Evolutionary conservation across 768 basidiomycete genomes (phyloP), one percentile per base, ranked within the genome.

Genomic region (Mycena belliarum): DNA sequence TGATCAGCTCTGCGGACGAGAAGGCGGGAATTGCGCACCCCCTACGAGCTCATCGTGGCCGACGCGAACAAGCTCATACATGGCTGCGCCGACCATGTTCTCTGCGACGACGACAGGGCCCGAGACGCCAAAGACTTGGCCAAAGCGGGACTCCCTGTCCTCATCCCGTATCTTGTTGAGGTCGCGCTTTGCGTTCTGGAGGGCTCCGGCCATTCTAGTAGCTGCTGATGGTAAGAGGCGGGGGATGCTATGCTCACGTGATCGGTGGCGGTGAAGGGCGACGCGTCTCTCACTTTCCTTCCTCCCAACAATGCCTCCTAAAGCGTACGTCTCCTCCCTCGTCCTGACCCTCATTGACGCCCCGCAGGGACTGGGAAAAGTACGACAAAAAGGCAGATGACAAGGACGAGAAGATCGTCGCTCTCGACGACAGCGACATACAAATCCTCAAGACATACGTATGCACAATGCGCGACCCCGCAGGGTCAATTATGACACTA

Each of bases 371-470:
- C 74, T 98, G 96, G 96, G 96, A 99, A 76, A 98, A 98, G 76
- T 98, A 86, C 72, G 87, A 91, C 69, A 94, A 95, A 82, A 91
- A 85, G 75, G 76, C 70, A 25, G 93, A 95, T 72, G 86, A 85
- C 69, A 95, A 98, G 75, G 81, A 88, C 26, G 93, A 94, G 76
- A 97, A 97, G 79, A 96, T 98, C 67, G 85, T 90, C 65, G 96
- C 89, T 49, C 86, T 99, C 60, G 97, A 98, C 69, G 96, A 98
- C 67, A 94, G 93, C 64, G 97, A 98, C 71, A 99, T 99, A 49
- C 96, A 98, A 72, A 97, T 99, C 65, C 85, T 99, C 62, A 97
- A 98, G 79, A 99, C 96, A 58, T 98, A 98, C 73, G 96, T 93
- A 73, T 58, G 87, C 65, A 25, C 33, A 10, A 50, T 20, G 49